A percentile compares a stretch with the other conserved stretches of the same genome.
phyloP scores from a whole-genome alignment of 2,329 filamentous ascomycete genomes.

The Sordariomycetes sp. region DNA sequence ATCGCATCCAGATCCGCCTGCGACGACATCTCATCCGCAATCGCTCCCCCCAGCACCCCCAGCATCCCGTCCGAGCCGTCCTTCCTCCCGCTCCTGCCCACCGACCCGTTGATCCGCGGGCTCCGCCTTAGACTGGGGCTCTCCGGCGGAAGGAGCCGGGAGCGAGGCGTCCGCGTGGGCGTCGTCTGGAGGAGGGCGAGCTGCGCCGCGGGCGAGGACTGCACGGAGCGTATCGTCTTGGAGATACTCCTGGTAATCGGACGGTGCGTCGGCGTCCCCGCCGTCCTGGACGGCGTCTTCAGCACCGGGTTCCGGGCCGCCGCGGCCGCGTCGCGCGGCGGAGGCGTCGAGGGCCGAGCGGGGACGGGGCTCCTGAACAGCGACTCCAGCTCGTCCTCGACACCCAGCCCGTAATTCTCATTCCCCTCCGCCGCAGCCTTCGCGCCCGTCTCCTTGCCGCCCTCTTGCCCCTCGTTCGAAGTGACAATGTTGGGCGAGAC shows the following conservation, averaged over 20 bases:
- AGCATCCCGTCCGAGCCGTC: not conserved
- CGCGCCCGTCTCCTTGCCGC: constrained; percentile 16
- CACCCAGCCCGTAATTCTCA: constrained; percentile 30
- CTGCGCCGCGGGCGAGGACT: constrained; percentile 30
- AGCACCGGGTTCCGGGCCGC: constrained; percentile 31
- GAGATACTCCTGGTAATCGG: constrained; percentile 49
- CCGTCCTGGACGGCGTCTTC: constrained; percentile 45
- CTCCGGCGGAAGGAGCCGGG: constrained; percentile 11
- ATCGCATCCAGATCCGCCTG: constrained; percentile 5
- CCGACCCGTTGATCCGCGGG: constrained; percentile 17
- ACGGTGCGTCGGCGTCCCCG: constrained; percentile 43
- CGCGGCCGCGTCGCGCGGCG: constrained; percentile 22
- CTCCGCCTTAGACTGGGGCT: constrained; percentile 26
- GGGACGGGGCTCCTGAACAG: constrained; percentile 50
- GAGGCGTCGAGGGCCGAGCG: constrained; percentile 35
- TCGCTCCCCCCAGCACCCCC: not conserved
- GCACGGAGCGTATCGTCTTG: constrained; percentile 35
- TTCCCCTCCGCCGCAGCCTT: constrained; percentile 20
- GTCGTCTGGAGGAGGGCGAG: constrained; percentile 29
- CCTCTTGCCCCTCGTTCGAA: constrained; percentile 14
- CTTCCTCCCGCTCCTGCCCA: not conserved
- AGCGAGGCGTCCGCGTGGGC: constrained; percentile 29
- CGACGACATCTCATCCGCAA: not conserved
- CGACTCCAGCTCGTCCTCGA: constrained; percentile 36
- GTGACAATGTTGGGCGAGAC: constrained; percentile 38